A percentile compares a stretch with the other conserved stretches of the same genome.
These are phyloP conservation scores for Aureobasidium sp. DNA, from an alignment of 2,329 filamentous ascomycete species.

Conservation along the genomic window DNA sequence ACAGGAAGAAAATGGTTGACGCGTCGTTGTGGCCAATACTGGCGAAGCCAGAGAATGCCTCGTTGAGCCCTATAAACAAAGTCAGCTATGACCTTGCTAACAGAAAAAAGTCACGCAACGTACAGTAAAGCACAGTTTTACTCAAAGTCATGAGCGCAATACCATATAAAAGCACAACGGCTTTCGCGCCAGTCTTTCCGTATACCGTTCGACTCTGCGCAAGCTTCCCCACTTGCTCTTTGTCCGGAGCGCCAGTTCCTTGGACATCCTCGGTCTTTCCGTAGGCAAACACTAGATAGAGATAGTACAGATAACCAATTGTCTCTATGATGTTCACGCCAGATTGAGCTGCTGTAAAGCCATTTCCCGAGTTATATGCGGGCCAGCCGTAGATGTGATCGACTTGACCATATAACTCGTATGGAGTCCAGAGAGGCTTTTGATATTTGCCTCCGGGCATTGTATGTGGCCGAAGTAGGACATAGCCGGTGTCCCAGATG, in stretches of 20 bases:
- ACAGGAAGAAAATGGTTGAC: conserved; percentile 49
- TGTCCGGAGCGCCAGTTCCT: conserved; percentile 35
- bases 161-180: conserved; percentile 53
- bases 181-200: conserved; percentile 47
- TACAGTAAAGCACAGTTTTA: conserved; percentile 63
- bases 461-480: conserved; percentile 69
- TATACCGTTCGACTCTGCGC: conserved; percentile 44
- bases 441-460: conserved; percentile 73
- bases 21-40: conserved; percentile 57
- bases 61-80: conserved; percentile 38
- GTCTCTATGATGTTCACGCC: conserved; percentile 63
- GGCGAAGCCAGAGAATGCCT: conserved; percentile 53
- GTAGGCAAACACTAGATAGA: conserved; percentile 45
- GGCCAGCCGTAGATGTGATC: conserved; percentile 78
- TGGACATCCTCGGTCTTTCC: conserved; percentile 28
- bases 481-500: conserved; percentile 69
- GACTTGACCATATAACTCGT: conserved; percentile 70
- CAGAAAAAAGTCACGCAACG: background rate
- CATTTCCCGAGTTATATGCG: conserved; percentile 58
- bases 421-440: conserved; percentile 66
- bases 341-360: conserved; percentile 72
- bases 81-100: background rate
- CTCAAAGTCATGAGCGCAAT: conserved; percentile 57
- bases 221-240: conserved; percentile 38
- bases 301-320: conserved; percentile 56